Evolutionary conservation across 2,329 filamentous ascomycete species (phyloP).

Genomic region (Botryotinia convoluta): DNA sequence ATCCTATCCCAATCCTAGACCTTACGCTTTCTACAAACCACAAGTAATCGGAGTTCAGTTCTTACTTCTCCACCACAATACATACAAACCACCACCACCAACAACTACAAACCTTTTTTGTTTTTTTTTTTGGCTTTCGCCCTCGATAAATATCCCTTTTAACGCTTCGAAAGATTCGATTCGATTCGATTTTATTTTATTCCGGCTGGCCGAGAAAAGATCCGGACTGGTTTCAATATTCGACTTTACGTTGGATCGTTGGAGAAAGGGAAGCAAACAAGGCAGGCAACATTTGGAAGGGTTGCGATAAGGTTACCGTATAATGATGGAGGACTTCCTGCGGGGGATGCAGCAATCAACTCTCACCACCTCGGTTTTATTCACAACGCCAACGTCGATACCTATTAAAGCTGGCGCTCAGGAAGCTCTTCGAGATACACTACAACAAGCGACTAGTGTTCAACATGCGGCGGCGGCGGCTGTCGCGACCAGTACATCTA

Average conservation of each 20-base stretch:
- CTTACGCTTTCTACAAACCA: neutral
- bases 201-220: slow-evolving; percentile 19
- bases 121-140: neutral
- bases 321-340: slow-evolving; percentile 29
- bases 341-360: slow-evolving; percentile 27
- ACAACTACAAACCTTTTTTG: neutral
- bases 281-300: neutral
- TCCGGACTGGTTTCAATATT: slow-evolving; percentile 10
- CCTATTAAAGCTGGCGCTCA: slow-evolving; percentile 16
- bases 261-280: neutral
- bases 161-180: neutral
- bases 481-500: neutral
- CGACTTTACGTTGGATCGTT: neutral
- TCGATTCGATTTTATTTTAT: neutral
- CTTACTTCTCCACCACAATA: slow-evolving; percentile 9
- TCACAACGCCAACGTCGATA: slow-evolving; percentile 20
- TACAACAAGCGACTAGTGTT: slow-evolving; percentile 7
- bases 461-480: neutral
- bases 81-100: neutral
- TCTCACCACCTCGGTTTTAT: slow-evolving; percentile 27
- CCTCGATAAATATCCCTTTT: neutral
- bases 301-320: slow-evolving; percentile 19
- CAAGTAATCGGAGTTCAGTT: neutral
- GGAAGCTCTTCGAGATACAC: slow-evolving; percentile 16
- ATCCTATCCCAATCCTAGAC: neutral